Evolutionary conservation across 805 yeast species (phyloP), one percentile per base, ranked within the genome.

Genomic region (Soucietia sequanensis): DNA sequence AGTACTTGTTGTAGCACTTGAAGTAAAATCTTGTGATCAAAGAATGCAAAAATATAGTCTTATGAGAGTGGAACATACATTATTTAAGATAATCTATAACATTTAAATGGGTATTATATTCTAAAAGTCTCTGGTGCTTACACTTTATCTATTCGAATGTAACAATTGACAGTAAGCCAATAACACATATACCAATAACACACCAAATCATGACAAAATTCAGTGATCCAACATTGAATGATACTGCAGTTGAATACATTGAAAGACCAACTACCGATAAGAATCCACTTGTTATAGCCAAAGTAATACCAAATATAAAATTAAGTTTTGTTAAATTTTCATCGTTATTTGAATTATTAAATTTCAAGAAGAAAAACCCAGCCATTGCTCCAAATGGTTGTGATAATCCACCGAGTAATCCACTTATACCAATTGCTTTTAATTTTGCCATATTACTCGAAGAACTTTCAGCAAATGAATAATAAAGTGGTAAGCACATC

Each of bases 371-470:
- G 5, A 74, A 43, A 46, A 70, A 72, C 0, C 95, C 97, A 2
- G 83, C 41, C 0, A 82, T 47, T 0, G 96, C 98, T 14, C 99
- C 99, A 12, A 87, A 44, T 0, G 97, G 96, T 54, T 90, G 97
- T 2, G 96, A 80, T 2, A 79, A 68, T 0, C 91, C 90, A 4
- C 96, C 97, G 12, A 91, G 61, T 0, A 81, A 35, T 1, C 85
- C 78, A 11, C 90, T 75, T 6, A 83, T 72, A 0, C 70, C 43
- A 8, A 88, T 62, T 0, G 97, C 95, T 44, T 76, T 71, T 18
- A 62, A 35, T 44, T 68, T 68, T 12, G 72, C 63, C 42, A 46
- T 49, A 18, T 61, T 48, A 29, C 86, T 67, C 1, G 78, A 71
- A 27, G 76, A 67, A 3, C 49, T 38, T 4, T 54, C 49, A 1